Evolutionary conservation across 768 basidiomycete genomes (phyloP).

Genomic region (Megacollybia marginata): DNA sequence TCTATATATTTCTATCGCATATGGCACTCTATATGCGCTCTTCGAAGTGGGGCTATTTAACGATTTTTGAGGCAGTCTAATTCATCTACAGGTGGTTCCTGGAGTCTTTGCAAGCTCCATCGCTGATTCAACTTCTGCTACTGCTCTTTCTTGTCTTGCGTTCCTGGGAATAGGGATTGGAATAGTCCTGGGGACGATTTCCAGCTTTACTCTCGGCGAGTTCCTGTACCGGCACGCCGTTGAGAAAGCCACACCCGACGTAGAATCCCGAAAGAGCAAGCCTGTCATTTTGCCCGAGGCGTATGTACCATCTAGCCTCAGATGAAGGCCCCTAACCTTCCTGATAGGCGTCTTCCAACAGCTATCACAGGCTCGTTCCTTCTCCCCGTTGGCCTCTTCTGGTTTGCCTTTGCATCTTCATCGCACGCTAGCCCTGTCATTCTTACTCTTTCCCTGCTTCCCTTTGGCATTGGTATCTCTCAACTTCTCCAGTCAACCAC

Average conservation of each 20-base stretch:
- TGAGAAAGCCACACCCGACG: background rate
- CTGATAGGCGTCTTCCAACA: constrained; percentile 46
- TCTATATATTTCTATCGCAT: constrained; percentile 53
- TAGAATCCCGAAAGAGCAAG: background rate
- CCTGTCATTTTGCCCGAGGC: background rate
- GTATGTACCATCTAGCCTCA: background rate
- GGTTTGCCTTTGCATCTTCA: constrained; percentile 40
- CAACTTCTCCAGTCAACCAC: constrained; percentile 58
- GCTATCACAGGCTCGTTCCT: constrained; percentile 46
- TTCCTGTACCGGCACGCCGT: background rate
- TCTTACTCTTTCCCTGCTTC: constrained; percentile 17
- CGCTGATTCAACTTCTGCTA: constrained; percentile 14
- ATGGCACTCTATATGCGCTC: constrained; percentile 56
- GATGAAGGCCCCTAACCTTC: background rate
- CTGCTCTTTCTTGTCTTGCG: constrained; percentile 49
- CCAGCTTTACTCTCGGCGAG: background rate
- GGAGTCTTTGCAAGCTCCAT: background rate
- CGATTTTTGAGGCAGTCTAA: background rate
- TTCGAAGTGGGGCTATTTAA: constrained; percentile 21
- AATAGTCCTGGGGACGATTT: constrained; percentile 14
- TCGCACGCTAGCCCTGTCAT: background rate
- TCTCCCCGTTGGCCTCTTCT: constrained; percentile 53
- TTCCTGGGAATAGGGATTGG: constrained; percentile 62
- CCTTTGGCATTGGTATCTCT: constrained; percentile 62
- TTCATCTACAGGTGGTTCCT: background rate